Base-by-base conservation (phyloP, 164 flowering plant species). In the Vitis riparia region DNA sequence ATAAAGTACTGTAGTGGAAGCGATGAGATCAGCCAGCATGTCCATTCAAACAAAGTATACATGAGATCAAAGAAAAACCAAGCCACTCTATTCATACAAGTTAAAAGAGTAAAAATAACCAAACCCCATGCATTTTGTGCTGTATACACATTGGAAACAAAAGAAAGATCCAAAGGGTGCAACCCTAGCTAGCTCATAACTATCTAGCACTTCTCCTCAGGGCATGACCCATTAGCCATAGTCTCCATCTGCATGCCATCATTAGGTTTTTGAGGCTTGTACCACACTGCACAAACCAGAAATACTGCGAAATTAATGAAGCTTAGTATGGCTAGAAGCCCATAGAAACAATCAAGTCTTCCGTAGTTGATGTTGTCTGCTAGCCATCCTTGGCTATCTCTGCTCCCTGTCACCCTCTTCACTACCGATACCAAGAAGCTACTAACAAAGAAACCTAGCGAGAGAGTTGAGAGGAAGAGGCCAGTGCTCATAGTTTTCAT, bases 401-500 rank as follows among this genome's bases (percentile, higher is more conserved):
- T 51, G 69, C 61, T 70, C 49, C 82, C 82, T 0, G 94, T 92
- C 16, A 86, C 88, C 30, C 53, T 81, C 74, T 85, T 87, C 71
- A 96, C 89, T 0, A 93, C 78, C 0, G 87, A 74, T 11, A 96
- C 99, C 75, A 96, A 75, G 73, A 90, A 83, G 73, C 94, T 90
- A 63, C 99, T 96, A 2, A 91, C 59, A 70, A 96, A 96, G 86
- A 93, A 96, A 1, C 99, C 99, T 8, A 96, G 84, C 0, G 99
- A 88, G 2, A 93, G 81, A 8, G 99, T 93, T 5, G 92, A 88
- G 55, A 96, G 86, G 83, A 93, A 96, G 62, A 93, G 90, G 10
- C 99, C 98, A 1, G 99, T 96, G 88, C 99, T 96, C 97, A 96
- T 90, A 1, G 97, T 86, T 71, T 93, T 96, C 99, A 96, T 96